Percentiles rank a stretch among this genome's conserved stretches.
These are phyloP conservation scores for Achaetomium macrosporum DNA, from an alignment of 2,329 filamentous ascomycete genomes.

Conservation along the genomic window DNA sequence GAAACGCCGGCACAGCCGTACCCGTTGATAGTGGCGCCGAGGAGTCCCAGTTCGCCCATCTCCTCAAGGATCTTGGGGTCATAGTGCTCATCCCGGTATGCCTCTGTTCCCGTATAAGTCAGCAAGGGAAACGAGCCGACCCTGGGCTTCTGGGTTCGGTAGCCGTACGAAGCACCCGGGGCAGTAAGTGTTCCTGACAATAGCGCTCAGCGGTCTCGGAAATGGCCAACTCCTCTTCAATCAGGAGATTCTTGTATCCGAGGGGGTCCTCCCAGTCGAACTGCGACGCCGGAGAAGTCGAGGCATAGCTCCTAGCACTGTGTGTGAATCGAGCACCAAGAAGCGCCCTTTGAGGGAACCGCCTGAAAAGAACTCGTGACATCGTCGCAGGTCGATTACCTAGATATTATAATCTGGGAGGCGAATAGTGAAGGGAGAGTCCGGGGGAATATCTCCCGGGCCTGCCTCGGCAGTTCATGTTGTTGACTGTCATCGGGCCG, in stretches of 20 bases:
- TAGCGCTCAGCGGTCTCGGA: constrained; percentile 87
- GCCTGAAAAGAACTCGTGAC: constrained; percentile 21
- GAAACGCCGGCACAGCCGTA: constrained; percentile 80
- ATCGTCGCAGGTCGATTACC: constrained; percentile 8
- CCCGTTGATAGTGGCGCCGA: constrained; percentile 75
- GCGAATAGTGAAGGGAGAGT: too few relatives aligned
- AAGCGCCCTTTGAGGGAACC: constrained; percentile 11
- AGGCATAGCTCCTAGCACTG: constrained; percentile 17
- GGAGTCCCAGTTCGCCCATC: constrained; percentile 78
- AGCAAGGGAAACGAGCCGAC: not conserved
- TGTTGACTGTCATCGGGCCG: not conserved
- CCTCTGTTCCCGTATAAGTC: constrained; percentile 26
- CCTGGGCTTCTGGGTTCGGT: not conserved
- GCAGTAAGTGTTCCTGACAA: constrained; percentile 83
- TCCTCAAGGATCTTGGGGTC: constrained; percentile 74
- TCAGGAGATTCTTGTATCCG: constrained; percentile 65
- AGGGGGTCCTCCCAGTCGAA: constrained; percentile 96
- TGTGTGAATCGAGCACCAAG: constrained; percentile 3
- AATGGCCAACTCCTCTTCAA: constrained; percentile 86
- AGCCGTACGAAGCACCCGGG: constrained; percentile 72
- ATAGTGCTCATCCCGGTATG: constrained; percentile 71
- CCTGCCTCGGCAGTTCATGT: not conserved
- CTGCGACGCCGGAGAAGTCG: constrained; percentile 15
- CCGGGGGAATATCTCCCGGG: not conserved
- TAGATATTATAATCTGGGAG: too few relatives aligned